Base-by-base conservation (phyloP, 768 basidiomycete genomes). In the Boletus reticulatus region DNA sequence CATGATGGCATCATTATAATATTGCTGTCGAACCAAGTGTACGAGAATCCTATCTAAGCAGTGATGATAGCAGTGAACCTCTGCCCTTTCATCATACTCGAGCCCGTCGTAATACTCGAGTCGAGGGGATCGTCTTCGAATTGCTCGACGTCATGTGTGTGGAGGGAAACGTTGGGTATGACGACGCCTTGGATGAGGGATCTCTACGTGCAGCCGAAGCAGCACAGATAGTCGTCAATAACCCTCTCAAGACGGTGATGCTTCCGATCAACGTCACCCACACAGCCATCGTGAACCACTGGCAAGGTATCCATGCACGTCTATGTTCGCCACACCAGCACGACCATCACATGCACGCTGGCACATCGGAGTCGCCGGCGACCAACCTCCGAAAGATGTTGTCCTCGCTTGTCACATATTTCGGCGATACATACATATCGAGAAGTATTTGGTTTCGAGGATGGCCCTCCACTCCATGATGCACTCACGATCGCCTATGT, bases 261-360 rank as follows among this genome's bases (percentile, higher is more conserved):
- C 82, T 93, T 24, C 90, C 91, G 0, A 80, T 96, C 61, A 94
- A 96, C 64, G 88, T 94, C 17, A 91, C 93, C 3, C 94, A 95
- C 68, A 87, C 83, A 1, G 90, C 89, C 4, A 88, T 95, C 58
- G 86, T 90, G 43, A 87, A 83, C 4, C 66, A 72, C n/a, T n/a
- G n/a, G n/a, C n/a, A n/a, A 20, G 63, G 69, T 11, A 72, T 86
- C 32, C 87, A 86, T 60, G 55, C 72, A 0, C 71, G 73, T 20
- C 75, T 94, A 3, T 78, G 91, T 31, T 74, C 79, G 10, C 73
- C 78, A 7, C 59, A 75, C 8, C 58, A 67, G 6, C 75, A 73
- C 6, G 62, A 63, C 10, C 27, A 44, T 9, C 48, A 53, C 20
- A 42, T 48, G 4, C 24, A 24, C 4, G 24, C 24, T 24, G 24